Base-by-base conservation (phyloP, 768 basidiomycete genomes). In the Gyrodon lividus region DNA sequence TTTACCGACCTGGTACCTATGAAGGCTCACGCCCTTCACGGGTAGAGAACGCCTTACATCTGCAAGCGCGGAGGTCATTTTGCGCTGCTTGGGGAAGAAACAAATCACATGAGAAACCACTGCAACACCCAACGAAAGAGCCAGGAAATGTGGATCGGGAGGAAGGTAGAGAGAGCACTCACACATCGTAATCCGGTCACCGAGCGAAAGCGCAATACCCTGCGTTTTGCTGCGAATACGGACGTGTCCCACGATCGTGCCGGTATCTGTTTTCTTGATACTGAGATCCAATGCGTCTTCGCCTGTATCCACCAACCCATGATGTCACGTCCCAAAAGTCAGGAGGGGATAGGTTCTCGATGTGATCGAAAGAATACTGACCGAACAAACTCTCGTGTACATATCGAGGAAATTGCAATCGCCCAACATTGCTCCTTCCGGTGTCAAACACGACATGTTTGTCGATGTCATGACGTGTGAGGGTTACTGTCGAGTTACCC, bases 341-440 rank as follows among this genome's bases (percentile, higher is more conserved):
- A 46, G 31, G 6, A 20, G 28, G 16, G n/a, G n/a, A n/a, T n/a
- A n/a, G n/a, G n/a, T n/a, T n/a, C n/a, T n/a, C n/a, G n/a, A 31
- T 14, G 10, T 31, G 31, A 42, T 4, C 4, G 22, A 14, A 30
- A 39, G 41, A 38, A n/a, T 5, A 76, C 87, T 59, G 45, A 89
- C 94, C 95, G 57, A 98, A 99, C 57, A 96, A 65, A 73, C 91
- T 93, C 51, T 89, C 14, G 96, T 96, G 71, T 97, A 98, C 81
- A 98, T 84, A 66, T 98, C 98, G 31, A 98, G 75, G 82, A 98
- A 99, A 71, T 95, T 90, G 63, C 95, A 98, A 55, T 98, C 94
- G 45, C 96, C 96, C 19, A 92, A 92, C 46, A 92, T 81, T 6
- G 85, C 87, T 6, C 80, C 83, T 23, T 87, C 87, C 0, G 96